These are phyloP conservation scores for Begonia loranthoides DNA, from an alignment of 306 rosid species.

Conservation along the genomic window DNA sequence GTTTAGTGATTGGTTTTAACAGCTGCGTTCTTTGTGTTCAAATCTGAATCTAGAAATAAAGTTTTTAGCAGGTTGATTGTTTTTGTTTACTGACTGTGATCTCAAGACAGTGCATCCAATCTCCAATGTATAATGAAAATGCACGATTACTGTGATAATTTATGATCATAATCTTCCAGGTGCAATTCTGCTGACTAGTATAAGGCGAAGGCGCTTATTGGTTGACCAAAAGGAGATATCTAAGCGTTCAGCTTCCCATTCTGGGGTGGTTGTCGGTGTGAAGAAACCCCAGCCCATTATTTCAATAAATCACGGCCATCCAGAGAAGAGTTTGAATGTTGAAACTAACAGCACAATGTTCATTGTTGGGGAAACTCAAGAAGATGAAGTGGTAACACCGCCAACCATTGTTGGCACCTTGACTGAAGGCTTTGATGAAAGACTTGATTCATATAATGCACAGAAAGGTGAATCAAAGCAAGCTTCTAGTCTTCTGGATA, in stretches of 20 bases:
- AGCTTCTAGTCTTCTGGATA: constrained; percentile 16
- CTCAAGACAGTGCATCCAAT: too few species aligned
- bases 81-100: too few species aligned
- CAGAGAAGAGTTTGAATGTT: constrained; percentile 22
- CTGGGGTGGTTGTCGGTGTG: constrained; percentile 8
- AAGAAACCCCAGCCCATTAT: constrained; percentile 16
- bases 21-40: too few species aligned
- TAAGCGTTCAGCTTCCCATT: constrained; percentile 14
- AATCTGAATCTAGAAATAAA: too few species aligned
- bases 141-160: too few species aligned
- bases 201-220: constrained; percentile 50
- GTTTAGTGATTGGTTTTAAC: too few species aligned
- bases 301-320: constrained; percentile 15
- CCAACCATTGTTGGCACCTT: constrained; percentile 27
- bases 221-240: constrained; percentile 26
- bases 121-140: too few species aligned
- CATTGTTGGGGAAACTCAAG: constrained; percentile 23
- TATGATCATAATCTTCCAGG: constrained; percentile 23
- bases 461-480: constrained; percentile 22
- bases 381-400: constrained; percentile 36
- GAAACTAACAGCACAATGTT: constrained; percentile 13
- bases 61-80: too few species aligned
- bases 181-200: constrained; percentile 29
- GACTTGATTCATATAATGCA: constrained; percentile 13
- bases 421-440: constrained; percentile 32